Percentiles rank a stretch among this genome's conserved stretches.
Conservation (phyloP, 192 early-diverging fungal genomes). For the Linnemannia schmuckeri region DNA sequence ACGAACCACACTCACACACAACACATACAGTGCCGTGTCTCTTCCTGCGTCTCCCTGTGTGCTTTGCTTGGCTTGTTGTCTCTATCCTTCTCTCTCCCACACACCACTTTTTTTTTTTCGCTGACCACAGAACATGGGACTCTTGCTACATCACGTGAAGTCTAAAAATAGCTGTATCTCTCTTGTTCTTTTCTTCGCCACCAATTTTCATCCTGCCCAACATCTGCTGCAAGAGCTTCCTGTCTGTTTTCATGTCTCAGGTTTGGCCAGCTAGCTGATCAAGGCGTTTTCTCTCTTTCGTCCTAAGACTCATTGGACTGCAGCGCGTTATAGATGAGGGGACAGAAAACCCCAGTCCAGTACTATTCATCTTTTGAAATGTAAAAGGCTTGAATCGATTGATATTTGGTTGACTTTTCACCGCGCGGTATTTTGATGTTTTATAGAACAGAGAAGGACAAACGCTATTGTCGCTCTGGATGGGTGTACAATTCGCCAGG, state of each 20-base stretch:
- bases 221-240: background rate
- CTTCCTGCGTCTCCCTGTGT: background rate
- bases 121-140: background rate
- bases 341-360: too few relatives aligned
- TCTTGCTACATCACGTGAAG: background rate
- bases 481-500: background rate
- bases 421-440: background rate
- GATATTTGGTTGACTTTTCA: too few relatives aligned
- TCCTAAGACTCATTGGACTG: too few relatives aligned
- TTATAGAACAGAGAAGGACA: too few relatives aligned
- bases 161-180: background rate
- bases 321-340: too few relatives aligned
- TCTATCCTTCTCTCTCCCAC: background rate
- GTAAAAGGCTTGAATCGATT: too few relatives aligned
- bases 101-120: background rate
- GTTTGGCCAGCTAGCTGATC: too few relatives aligned
- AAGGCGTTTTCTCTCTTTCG: too few relatives aligned
- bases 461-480: background rate
- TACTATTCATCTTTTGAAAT: too few relatives aligned
- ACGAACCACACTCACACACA: background rate
- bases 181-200: background rate
- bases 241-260: too few relatives aligned
- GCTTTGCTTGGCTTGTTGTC: background rate
- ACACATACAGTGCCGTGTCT: background rate
- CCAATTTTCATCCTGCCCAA: background rate